Conservation (phyloP, 208 protist species). For the Acanthamoeba lugdunensis region DNA sequence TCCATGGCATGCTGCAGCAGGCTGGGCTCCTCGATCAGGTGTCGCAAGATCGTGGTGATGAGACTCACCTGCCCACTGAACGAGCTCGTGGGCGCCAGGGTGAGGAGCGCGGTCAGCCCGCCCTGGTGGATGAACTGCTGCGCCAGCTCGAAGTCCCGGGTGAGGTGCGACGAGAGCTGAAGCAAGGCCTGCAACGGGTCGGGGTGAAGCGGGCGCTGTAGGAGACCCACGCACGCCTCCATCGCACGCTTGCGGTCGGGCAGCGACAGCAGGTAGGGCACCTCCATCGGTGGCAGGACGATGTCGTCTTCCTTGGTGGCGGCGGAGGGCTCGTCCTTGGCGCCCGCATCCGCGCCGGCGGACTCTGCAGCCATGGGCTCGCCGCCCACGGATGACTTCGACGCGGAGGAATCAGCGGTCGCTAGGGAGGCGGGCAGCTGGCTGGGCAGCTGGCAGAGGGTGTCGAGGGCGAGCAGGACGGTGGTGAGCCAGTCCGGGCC, state of each 20-base stretch:
- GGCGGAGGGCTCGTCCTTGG: background rate
- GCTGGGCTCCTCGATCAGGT: conserved; percentile 66
- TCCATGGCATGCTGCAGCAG: conserved; percentile 70
- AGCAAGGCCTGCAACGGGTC: conserved; percentile 52
- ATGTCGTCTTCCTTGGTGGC: background rate
- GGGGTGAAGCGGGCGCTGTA: conserved; percentile 16
- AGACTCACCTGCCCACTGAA: background rate
- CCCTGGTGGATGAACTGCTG: conserved; percentile 59
- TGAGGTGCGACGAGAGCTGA: conserved; percentile 46
- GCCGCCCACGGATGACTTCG: background rate
- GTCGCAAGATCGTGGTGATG: conserved; percentile 54
- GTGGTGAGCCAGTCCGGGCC: conserved; percentile 47
- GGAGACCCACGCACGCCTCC: conserved; percentile 8
- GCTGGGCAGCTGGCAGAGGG: conserved; percentile 62
- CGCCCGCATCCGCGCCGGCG: background rate
- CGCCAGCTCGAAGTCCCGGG: conserved; percentile 56
- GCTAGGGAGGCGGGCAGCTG: background rate
- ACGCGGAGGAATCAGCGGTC: background rate
- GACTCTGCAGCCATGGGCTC: background rate
- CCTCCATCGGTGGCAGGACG: background rate
- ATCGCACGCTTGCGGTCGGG: background rate
- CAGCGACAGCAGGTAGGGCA: conserved; percentile 30
- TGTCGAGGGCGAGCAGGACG: conserved; percentile 48
- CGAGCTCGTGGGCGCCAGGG: background rate
- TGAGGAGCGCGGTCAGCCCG: conserved; percentile 21